These are phyloP conservation scores for Keithomyces neogunnii DNA, from an alignment of 2,329 filamentous ascomycete genomes.

Conservation along the genomic window DNA sequence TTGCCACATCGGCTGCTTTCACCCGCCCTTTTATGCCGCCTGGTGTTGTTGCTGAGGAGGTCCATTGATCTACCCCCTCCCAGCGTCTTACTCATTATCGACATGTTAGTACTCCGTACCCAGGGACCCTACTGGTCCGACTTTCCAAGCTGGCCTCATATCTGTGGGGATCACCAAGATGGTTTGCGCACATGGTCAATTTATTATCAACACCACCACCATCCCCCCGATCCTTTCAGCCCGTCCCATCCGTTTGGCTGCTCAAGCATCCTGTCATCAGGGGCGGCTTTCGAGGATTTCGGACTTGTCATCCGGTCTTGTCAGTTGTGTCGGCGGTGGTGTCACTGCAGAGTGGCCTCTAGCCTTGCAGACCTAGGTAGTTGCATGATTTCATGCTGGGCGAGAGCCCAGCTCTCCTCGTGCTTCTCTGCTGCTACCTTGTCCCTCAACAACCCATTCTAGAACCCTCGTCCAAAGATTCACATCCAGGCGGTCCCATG, in stretches of 20 bases:
- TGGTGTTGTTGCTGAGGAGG: too few species aligned
- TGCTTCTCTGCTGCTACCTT: background rate
- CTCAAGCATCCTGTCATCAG: background rate
- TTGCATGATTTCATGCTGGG: background rate
- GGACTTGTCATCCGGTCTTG: background rate
- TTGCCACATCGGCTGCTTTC: too few species aligned
- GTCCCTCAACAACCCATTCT: background rate
- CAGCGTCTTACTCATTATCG: too few species aligned
- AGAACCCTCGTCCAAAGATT: background rate
- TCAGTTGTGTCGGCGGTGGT: background rate
- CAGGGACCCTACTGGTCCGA: background rate
- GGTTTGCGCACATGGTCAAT: background rate
- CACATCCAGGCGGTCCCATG: background rate
- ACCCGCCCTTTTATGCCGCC: too few species aligned
- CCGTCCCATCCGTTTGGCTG: background rate
- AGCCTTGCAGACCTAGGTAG: background rate
- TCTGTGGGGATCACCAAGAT: background rate
- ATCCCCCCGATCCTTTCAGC: background rate
- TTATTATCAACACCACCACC: background rate
- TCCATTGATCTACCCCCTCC: too few species aligned
- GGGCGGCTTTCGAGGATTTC: background rate
- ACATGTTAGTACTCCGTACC: too few species aligned
- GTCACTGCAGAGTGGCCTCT: background rate
- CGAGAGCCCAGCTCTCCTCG: background rate
- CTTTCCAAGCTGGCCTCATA: background rate